Evolutionary conservation across 768 basidiomycete genomes (phyloP).

Genomic region (Rhizopogon salebrosus): DNA sequence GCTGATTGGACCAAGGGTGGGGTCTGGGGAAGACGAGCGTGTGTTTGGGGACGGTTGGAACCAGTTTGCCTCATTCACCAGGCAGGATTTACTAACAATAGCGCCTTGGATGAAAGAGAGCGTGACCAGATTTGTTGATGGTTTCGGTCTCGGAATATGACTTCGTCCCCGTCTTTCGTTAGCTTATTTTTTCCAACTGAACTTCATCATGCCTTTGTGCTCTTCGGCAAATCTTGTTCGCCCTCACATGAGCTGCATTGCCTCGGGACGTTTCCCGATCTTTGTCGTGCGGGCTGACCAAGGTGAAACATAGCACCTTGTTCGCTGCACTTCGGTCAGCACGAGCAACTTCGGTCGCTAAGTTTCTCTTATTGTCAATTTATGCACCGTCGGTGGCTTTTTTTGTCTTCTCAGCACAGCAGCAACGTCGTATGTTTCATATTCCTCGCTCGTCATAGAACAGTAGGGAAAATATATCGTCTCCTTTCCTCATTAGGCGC

Average conservation of each 20-base stretch:
- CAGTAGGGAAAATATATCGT: not conserved
- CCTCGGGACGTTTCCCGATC: not conserved
- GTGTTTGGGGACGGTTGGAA: constrained; percentile 46
- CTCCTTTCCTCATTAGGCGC: constrained; percentile 1
- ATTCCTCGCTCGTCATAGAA: not conserved
- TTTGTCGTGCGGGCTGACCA: constrained; percentile 21
- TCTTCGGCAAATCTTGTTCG: not conserved
- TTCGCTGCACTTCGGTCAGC: constrained; percentile 9
- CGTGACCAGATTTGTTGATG: constrained; percentile 60
- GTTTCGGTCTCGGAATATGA: constrained; percentile 60
- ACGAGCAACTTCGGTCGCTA: constrained; percentile 2
- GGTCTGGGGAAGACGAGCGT: constrained; percentile 37
- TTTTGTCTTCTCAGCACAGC: constrained; percentile 19
- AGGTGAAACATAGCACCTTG: constrained; percentile 27
- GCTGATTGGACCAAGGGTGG: constrained; percentile 41
- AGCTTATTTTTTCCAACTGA: not conserved
- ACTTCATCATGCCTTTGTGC: not conserved
- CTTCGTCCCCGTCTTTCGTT: not conserved
- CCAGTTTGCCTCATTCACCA: constrained; percentile 67
- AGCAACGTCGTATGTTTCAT: not conserved
- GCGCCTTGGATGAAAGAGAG: constrained; percentile 76
- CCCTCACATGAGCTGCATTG: not conserved
- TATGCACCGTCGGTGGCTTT: constrained; percentile 1
- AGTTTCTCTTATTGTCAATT: constrained; percentile 1
- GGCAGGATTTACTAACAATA: constrained; percentile 63